Conservation (phyloP, 768 basidiomycete genomes). For the Boletus vinaceobasis region DNA sequence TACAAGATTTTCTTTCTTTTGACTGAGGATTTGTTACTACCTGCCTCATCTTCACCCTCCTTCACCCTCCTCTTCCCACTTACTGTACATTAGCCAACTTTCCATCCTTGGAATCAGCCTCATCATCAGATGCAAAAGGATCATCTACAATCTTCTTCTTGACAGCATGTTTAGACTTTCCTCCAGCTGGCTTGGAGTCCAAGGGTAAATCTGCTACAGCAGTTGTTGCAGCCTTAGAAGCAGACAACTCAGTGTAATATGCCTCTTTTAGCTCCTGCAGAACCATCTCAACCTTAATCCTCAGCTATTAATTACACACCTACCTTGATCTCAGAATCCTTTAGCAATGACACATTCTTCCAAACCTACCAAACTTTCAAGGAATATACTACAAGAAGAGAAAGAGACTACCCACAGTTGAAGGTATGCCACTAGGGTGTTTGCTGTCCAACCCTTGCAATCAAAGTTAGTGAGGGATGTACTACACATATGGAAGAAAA, state of each 20-base stretch:
- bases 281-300: neutral
- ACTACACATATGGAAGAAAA: neutral
- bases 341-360: constrained; percentile 59
- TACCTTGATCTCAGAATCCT: constrained; percentile 63
- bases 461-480: neutral
- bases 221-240: constrained; percentile 25
- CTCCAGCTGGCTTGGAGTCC: constrained; percentile 13
- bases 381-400: neutral
- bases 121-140: constrained; percentile 57
- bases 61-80: constrained; percentile 10
- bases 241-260: constrained; percentile 48
- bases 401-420: constrained; percentile 47
- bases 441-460: constrained; percentile 69
- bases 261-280: constrained; percentile 59
- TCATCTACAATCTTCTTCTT: constrained; percentile 44
- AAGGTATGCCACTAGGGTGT: constrained; percentile 67
- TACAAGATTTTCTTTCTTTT: constrained; percentile 35
- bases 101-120: constrained; percentile 17
- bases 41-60: constrained; percentile 30
- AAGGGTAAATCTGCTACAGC: constrained; percentile 21
- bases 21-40: constrained; percentile 30
- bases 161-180: constrained; percentile 41
- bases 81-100: constrained; percentile 6
- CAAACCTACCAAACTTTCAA: constrained; percentile 47
- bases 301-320: neutral